Percentiles rank a stretch among this genome's conserved stretches.
phyloP scores from a whole-genome alignment of 306 rosid species.

The Trifolium repens region DNA sequence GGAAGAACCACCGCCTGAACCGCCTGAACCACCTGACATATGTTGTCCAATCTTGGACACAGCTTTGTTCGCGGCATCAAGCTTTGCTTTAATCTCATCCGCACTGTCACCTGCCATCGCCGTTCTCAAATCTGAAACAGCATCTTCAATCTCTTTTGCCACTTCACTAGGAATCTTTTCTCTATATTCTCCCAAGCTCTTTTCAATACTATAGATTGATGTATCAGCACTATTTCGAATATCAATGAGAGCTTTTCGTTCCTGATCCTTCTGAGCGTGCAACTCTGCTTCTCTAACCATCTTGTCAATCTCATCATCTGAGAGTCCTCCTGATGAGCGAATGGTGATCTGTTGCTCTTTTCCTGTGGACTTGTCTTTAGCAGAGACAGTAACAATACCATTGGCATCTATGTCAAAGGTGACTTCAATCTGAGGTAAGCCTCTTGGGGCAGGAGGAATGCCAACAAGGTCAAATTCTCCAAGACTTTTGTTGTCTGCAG shows the following conservation, averaged over 20 bases:
- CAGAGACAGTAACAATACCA: constrained; percentile 96
- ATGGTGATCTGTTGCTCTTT: constrained; percentile 95
- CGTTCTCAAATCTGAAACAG: constrained; percentile 73
- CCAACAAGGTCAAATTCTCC: constrained; percentile 95
- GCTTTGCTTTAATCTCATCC: constrained; percentile 78
- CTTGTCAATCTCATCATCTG: constrained; percentile 81
- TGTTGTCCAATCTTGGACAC: constrained; percentile 90
- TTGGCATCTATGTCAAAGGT: constrained; percentile 96
- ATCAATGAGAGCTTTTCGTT: constrained; percentile 84
- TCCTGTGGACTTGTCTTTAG: constrained; percentile 91
- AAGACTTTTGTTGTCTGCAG: constrained; percentile 79
- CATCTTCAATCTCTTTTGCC: constrained; percentile 81
- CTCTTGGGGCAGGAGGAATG: constrained; percentile 91
- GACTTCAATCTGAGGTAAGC: constrained; percentile 91
- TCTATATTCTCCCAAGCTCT: constrained; percentile 80
- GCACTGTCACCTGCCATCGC: constrained; percentile 61
- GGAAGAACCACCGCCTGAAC: constrained; percentile 63
- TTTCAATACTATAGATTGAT: constrained; percentile 79
- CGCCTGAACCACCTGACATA: constrained; percentile 78
- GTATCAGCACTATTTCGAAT: constrained; percentile 86
- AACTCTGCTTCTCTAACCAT: constrained; percentile 94
- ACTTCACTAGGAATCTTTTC: constrained; percentile 86
- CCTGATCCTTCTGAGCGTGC: constrained; percentile 89
- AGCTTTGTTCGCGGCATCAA: constrained; percentile 88
- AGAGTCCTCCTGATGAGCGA: constrained; percentile 91